A percentile compares a stretch with the other conserved stretches of the same genome.
Conservation (phyloP, 2,329 filamentous ascomycete genomes). For the Aspergillus viridinutans region DNA sequence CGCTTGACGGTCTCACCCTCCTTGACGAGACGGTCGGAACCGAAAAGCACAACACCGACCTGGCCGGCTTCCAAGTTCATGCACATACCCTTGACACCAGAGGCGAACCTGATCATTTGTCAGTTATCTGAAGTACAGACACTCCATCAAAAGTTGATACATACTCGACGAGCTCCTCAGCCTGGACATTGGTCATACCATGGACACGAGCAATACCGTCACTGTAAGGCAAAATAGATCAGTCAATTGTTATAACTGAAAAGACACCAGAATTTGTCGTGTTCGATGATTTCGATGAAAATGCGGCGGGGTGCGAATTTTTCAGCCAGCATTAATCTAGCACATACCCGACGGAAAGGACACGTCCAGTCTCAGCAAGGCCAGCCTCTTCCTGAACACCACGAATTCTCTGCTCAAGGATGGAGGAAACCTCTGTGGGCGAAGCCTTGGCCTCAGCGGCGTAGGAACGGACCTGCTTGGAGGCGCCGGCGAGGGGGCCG, state of each 20-base stretch:
- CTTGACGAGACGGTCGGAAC: constrained; percentile 99
- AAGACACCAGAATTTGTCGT: constrained; percentile 13
- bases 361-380: constrained; percentile 97
- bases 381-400: constrained; percentile 95
- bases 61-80: constrained; percentile 99
- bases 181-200: constrained; percentile 99
- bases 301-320: constrained; percentile 28
- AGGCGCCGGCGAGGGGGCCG: constrained; percentile 65
- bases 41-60: constrained; percentile 99
- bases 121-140: constrained; percentile 21
- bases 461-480: constrained; percentile 77
- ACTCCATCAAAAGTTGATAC: constrained; percentile 40
- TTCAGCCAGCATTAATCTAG: constrained; percentile 18
- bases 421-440: constrained; percentile 97
- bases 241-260: constrained; percentile 9
- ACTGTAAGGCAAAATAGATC: constrained; percentile 52
- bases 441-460: constrained; percentile 90
- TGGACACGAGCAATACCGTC: constrained; percentile 99
- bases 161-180: constrained; percentile 99
- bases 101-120: constrained; percentile 72
- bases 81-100: constrained; percentile 99
- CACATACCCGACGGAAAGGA: constrained; percentile 96
- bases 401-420: constrained; percentile 98
- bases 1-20: constrained; percentile 99
- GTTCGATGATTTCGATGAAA: constrained; percentile 27